Evolutionary conservation across 2,329 filamentous ascomycete genomes (phyloP).

Genomic region (Orbilia javanica): DNA sequence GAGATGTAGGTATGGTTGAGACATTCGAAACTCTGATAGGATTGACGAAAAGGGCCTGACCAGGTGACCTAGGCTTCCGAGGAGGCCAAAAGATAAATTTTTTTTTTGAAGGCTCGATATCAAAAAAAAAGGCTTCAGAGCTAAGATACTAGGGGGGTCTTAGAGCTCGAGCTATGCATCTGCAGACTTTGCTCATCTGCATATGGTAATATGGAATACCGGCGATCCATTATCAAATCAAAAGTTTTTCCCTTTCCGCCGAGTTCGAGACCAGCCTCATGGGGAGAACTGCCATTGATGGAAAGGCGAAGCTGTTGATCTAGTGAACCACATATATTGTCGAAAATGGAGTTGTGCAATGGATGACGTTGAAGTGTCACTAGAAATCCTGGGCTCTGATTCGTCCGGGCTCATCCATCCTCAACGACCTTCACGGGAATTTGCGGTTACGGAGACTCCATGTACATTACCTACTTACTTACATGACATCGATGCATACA

Average conservation of each 20-base stretch:
- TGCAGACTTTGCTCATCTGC: conserved; percentile 32
- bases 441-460: conserved; percentile 33
- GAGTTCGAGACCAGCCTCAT: conserved; percentile 28
- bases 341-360: conserved; percentile 32
- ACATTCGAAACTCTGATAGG: conserved; percentile 24
- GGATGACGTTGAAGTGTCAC: conserved; percentile 24
- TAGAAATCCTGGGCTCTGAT: conserved; percentile 16
- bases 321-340: conserved; percentile 19
- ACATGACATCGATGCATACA: conserved; percentile 22
- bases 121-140: conserved; percentile 14
- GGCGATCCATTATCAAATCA: conserved; percentile 26
- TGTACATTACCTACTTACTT: conserved; percentile 14
- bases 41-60: conserved; percentile 15
- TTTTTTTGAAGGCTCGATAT: conserved; percentile 6
- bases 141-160: background rate
- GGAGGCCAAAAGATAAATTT: conserved; percentile 11
- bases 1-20: conserved; percentile 30
- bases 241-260: conserved; percentile 30
- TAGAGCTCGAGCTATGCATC: conserved; percentile 8
- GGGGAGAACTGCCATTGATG: conserved; percentile 44
- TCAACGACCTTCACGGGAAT: conserved; percentile 32
- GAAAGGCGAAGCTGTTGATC: conserved; percentile 45
- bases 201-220: conserved; percentile 21
- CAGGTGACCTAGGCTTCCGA: conserved; percentile 34
- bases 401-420: conserved; percentile 31